Conservation (phyloP, 1,284 basidiomycete genomes). For the Ustilago cynodontis region DNA sequence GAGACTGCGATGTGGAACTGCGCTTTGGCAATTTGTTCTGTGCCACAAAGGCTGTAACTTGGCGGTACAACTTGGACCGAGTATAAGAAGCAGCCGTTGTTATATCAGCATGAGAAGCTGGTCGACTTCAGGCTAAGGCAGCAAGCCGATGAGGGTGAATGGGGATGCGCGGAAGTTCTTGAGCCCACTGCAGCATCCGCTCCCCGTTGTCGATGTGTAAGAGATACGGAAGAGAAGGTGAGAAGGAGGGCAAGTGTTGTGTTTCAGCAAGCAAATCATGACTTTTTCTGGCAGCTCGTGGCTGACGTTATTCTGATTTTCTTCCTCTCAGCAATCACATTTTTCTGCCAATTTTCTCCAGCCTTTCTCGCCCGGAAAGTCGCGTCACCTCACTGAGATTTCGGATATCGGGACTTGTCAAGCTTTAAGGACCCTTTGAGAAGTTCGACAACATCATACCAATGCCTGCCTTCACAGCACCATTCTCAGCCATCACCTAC, state of each 20-base stretch:
- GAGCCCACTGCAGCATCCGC: neutral
- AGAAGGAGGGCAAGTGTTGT: neutral
- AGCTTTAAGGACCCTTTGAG: constrained; percentile 30
- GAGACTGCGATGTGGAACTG: neutral
- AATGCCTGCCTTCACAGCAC: neutral
- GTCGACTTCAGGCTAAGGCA: too few species aligned
- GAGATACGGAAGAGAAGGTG: neutral
- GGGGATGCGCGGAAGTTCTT: too few species aligned
- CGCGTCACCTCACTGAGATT: neutral
- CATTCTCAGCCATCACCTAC: neutral
- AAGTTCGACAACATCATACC: neutral
- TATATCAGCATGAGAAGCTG: neutral
- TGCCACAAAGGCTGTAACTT: neutral
- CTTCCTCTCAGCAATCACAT: constrained; percentile 5
- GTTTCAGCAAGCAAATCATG: neutral
- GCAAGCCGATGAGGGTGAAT: neutral
- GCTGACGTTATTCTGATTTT: constrained; percentile 1
- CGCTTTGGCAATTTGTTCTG: neutral
- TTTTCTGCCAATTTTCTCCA: too few species aligned
- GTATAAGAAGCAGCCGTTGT: neutral
- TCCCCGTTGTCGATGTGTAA: neutral
- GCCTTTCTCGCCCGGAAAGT: constrained; percentile 38
- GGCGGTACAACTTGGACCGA: neutral
- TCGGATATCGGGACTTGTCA: constrained; percentile 32
- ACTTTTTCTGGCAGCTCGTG: neutral